A percentile compares a stretch with the other conserved stretches of the same genome.
phyloP scores from a whole-genome alignment of 2,329 filamentous ascomycete species.

The Pseudocercospora pini-densiflorae region DNA sequence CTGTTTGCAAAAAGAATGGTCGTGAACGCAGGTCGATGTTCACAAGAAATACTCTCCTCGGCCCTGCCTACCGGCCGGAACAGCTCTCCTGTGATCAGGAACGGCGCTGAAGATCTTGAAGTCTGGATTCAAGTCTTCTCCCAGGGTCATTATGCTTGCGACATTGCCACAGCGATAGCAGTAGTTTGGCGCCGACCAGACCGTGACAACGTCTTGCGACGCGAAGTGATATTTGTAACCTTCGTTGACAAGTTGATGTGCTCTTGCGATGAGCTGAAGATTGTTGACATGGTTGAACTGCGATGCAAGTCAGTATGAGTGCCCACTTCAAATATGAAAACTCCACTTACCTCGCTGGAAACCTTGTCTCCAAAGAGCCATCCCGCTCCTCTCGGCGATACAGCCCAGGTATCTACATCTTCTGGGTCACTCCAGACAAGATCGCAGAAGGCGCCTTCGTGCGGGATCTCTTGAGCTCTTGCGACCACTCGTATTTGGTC shows the following conservation, averaged over 20 bases:
- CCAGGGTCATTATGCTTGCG: slow-evolving; percentile 85
- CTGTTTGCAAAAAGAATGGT: not conserved
- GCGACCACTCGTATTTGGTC: slow-evolving; percentile 77
- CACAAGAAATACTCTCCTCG: slow-evolving; percentile 59
- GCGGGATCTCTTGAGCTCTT: slow-evolving; percentile 75
- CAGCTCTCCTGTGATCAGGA: slow-evolving; percentile 81
- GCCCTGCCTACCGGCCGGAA: slow-evolving; percentile 66
- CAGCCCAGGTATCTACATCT: slow-evolving; percentile 69
- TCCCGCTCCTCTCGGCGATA: slow-evolving; percentile 68
- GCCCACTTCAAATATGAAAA: not conserved
- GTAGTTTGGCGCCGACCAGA: slow-evolving; percentile 93
- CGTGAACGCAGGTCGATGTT: not conserved
- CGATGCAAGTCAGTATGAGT: not conserved
- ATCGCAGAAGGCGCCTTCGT: slow-evolving; percentile 78
- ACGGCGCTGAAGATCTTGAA: slow-evolving; percentile 93
- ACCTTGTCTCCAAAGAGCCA: slow-evolving; percentile 75
- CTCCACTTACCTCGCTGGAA: slow-evolving; percentile 60
- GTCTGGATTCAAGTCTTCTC: slow-evolving; percentile 81
- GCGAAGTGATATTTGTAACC: slow-evolving; percentile 92
- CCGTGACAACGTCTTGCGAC: slow-evolving; percentile 88
- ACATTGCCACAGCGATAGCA: slow-evolving; percentile 96
- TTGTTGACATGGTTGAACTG: slow-evolving; percentile 76
- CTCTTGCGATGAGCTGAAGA: slow-evolving; percentile 71
- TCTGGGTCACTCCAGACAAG: slow-evolving; percentile 78
- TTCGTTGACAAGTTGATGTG: slow-evolving; percentile 77